Conservation (phyloP, 176 grass and related monocot species). For the Chloris gayana region DNA sequence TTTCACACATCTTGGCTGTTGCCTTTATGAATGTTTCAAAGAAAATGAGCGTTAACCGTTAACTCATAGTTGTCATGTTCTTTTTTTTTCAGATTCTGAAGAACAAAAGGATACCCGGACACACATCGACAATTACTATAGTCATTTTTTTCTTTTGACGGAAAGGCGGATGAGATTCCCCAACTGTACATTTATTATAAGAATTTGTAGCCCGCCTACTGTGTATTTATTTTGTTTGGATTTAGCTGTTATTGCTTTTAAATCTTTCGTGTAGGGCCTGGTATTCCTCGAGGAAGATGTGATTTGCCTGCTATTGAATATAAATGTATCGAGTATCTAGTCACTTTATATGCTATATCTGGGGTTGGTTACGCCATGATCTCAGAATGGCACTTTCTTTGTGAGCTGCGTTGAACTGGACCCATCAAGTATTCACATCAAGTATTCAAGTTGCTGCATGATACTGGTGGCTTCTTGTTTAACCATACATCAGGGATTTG, state of each 20-base stretch:
- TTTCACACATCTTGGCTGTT: neutral
- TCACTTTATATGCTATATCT: conserved; percentile 45
- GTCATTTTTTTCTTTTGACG: neutral
- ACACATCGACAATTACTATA: neutral
- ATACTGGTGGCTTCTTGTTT: neutral
- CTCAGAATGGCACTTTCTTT: conserved; percentile 43
- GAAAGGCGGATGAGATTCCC: neutral
- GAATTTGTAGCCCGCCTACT: neutral
- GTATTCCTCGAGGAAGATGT: conserved; percentile 2
- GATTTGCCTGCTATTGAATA: neutral
- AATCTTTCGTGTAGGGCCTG: neutral
- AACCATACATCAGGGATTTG: conserved; percentile 18
- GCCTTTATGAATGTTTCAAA: neutral
- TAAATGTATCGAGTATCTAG: conserved; percentile 8
- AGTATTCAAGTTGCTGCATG: conserved; percentile 28
- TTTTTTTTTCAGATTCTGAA: conserved; percentile 36
- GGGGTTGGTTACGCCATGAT: conserved; percentile 44
- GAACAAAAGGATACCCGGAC: conserved; percentile 10
- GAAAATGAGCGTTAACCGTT: neutral
- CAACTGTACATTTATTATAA: neutral
- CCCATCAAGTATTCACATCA: too few relatives aligned
- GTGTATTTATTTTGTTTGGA: conserved; percentile 10
- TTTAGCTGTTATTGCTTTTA: conserved; percentile 16
- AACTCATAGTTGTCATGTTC: neutral
- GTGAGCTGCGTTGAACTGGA: conserved; percentile 38